Evolutionary conservation across 495 filamentous ascomycete species (phyloP), one percentile per base, ranked within the genome.

Genomic region (Penicillium bovifimosum): DNA sequence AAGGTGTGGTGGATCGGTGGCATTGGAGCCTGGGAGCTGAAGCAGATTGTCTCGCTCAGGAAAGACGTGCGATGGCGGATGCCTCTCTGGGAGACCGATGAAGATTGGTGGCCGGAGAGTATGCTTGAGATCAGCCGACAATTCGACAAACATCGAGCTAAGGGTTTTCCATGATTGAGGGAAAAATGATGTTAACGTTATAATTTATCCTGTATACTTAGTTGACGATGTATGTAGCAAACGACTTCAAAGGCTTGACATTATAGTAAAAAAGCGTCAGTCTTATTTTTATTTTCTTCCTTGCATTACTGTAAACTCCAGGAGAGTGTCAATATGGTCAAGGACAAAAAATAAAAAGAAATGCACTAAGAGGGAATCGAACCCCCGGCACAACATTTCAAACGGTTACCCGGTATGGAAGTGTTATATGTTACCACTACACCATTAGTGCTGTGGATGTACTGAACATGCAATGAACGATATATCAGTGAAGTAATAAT

Each of bases 1-100:
- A 61, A 68, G 20, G 72, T 76, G 33, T 73, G 72, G 73, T 72
- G 73, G 73, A 71, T 74, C 39, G 66, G 71, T 6, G 59, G 55
- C 24, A 69, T 67, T 49, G 64, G 64, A 18, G 38, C 54, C 6
- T 67, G 66, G 64, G 64, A 69, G 24, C 49, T 69, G 8, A 47
- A 56, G 5, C 66, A 65, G 17, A 43, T 69, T 13, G 49, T 67
- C 17, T 38, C 56, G 9, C 53, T 61, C 16, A 59, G 54, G 55
- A 61, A 54, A 44, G 44, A 53, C 24, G 50, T 41, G 17, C 50
- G 43, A 41, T 33, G 26, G 24, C 27, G 28, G 32, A 27, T 47
- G 2, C 18, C 26, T 16, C 41, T 54, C 42, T 36, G 34, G 18
- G 34, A 62, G 39, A 46, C 36, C 9, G 52, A 47, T 2, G 60